phyloP scores from a whole-genome alignment of 139 green algal genomes.

The Zygnema cylindricum region DNA sequence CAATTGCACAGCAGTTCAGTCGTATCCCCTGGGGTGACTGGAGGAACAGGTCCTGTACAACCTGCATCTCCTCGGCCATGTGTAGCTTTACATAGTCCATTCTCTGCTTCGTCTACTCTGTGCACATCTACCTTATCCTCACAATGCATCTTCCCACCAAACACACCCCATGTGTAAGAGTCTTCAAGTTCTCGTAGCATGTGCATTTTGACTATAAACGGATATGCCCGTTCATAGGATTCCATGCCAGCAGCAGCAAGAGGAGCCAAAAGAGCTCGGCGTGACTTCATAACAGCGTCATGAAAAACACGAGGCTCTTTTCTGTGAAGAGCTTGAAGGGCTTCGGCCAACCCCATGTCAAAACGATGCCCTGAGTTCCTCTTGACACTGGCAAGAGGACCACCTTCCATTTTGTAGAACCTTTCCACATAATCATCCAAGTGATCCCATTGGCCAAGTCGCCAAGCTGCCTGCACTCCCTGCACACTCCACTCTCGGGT shows the following conservation, averaged over 20 bases:
- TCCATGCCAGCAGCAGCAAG: constrained; percentile 85
- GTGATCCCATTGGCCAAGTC: constrained; percentile 82
- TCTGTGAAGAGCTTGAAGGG: constrained; percentile 68
- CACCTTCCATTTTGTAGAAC: neutral
- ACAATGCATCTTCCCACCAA: neutral
- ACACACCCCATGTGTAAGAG: neutral
- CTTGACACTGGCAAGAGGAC: neutral
- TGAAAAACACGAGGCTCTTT: constrained; percentile 61
- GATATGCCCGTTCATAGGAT: constrained; percentile 86
- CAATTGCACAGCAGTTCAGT: constrained; percentile 64
- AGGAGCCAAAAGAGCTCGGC: constrained; percentile 49
- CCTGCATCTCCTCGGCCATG: neutral
- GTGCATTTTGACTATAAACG: constrained; percentile 84
- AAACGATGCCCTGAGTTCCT: neutral
- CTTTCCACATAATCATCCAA: constrained; percentile 72
- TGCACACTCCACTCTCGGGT: constrained; percentile 69
- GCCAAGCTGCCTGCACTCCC: constrained; percentile 84
- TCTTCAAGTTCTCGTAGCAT: constrained; percentile 77
- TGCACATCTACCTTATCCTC: neutral
- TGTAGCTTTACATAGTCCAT: neutral
- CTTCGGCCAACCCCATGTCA: constrained; percentile 69
- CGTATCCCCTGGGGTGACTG: neutral
- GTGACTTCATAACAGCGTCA: constrained; percentile 57
- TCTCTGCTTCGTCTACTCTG: neutral
- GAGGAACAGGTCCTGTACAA: neutral